Conservation (phyloP, 1,139 yeast genomes). For the Taphrina deformans region DNA sequence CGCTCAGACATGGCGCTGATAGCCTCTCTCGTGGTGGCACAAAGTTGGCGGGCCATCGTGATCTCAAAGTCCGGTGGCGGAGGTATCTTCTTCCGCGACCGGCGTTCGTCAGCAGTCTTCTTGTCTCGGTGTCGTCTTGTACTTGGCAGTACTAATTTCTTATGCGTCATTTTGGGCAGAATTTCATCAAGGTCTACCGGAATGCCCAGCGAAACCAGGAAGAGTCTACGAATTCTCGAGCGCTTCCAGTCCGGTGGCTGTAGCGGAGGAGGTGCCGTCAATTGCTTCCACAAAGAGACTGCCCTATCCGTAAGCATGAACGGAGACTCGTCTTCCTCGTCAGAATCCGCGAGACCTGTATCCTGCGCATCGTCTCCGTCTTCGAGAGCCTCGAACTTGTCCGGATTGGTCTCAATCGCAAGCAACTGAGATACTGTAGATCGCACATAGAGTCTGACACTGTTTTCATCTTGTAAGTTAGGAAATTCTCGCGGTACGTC, state of each 20-base stretch:
- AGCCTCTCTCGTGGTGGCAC: conserved; percentile 45
- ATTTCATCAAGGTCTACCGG: conserved; percentile 60
- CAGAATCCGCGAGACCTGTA: background rate
- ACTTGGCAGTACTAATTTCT: conserved; percentile 31
- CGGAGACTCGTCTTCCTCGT: conserved; percentile 24
- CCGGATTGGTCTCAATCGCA: background rate
- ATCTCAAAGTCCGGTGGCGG: conserved; percentile 36
- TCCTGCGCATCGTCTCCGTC: background rate
- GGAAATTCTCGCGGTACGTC: background rate
- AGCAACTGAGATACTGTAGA: background rate
- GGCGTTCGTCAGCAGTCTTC: conserved; percentile 21
- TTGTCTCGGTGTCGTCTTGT: conserved; percentile 26
- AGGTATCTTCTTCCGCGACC: conserved; percentile 14
- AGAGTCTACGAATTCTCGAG: conserved; percentile 58
- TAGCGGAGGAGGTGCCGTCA: conserved; percentile 52
- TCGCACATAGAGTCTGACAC: background rate
- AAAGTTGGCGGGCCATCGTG: conserved; percentile 41
- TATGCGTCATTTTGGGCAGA: conserved; percentile 39
- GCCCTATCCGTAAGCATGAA: conserved; percentile 28
- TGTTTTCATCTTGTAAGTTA: background rate
- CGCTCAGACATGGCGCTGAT: conserved; percentile 45
- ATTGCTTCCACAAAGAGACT: conserved; percentile 43
- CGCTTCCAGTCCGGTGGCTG: conserved; percentile 61
- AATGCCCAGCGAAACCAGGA: conserved; percentile 60
- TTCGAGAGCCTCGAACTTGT: background rate